Evolutionary conservation across 306 rosid genomes (phyloP), one percentile per base, ranked within the genome.

Genomic region (Inga laurina): DNA sequence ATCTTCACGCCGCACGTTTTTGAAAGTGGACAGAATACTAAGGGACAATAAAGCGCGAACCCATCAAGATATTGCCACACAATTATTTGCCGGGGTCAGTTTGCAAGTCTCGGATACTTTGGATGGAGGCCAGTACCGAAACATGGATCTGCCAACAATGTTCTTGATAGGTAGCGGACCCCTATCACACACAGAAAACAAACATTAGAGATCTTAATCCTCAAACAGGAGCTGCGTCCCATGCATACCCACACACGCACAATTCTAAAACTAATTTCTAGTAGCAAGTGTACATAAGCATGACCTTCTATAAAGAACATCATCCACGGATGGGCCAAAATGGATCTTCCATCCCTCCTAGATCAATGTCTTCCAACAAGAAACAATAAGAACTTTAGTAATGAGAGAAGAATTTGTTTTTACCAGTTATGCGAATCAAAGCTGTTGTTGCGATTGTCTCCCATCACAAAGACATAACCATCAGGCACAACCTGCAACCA

Each of bases 401-500:
- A 62, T 0, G 59, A 66, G 52, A 66, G 81, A 71, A 59, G 83
- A 27, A n/a, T 57, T 70, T 27, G 66, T 49, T 81, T n/a, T 88
- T 92, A 96, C 99, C 99, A 94, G 92, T 89, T 86, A 79, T 94
- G 98, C 52, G 99, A 96, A 81, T 96, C 99, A 76, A 91, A 94
- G 87, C 99, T 96, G 74, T 91, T 90, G 77, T 96, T 96, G 61
- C 99, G 94, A 75, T 96, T 96, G 87, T 96, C 99, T 82, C 99
- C 99, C 97, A 96, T 79, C 39, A 96, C 99, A 83, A 91, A 96
- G 76, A 96, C 99, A 81, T 88, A 93, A 46, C 92, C 99, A 85
- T 94, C 90, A 1, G 99, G 99, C 75, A 96, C 95, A 77, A 92
- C 85, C 99, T 96, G 94, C 89, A 90, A 78, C 79, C 73, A 45